Evolutionary conservation across 495 filamentous ascomycete genomes (phyloP).

Genomic region (Xylaria longipes): DNA sequence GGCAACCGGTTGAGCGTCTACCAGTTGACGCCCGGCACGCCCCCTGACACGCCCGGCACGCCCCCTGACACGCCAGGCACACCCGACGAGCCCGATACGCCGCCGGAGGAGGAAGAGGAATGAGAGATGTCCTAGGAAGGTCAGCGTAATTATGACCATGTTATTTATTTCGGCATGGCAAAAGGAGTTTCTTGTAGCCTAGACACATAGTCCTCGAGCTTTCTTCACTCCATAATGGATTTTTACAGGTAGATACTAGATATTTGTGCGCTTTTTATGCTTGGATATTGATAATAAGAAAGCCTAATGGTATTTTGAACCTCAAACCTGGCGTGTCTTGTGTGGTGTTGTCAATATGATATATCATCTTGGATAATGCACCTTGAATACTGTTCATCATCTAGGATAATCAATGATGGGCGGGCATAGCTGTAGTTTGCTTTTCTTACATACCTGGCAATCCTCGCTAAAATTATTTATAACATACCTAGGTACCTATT

Average conservation of each 20-base stretch:
- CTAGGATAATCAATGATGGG: background rate
- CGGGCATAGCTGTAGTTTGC: too few species aligned
- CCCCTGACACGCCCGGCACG: background rate
- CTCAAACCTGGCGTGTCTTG: background rate
- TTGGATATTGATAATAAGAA: background rate
- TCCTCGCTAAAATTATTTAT: too few species aligned
- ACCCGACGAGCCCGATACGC: background rate
- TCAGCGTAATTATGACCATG: background rate
- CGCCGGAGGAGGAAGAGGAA: conserved; percentile 26
- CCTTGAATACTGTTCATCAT: background rate
- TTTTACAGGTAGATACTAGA: conserved; percentile 4
- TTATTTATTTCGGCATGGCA: background rate
- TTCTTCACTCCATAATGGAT: conserved; percentile 15
- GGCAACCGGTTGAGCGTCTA: conserved; percentile 52
- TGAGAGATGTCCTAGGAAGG: background rate
- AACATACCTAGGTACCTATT: too few species aligned
- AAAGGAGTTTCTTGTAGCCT: conserved; percentile 18
- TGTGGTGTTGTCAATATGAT: background rate
- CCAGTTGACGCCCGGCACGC: conserved; percentile 17
- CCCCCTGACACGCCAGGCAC: background rate
- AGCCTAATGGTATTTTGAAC: background rate
- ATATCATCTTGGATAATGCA: background rate
- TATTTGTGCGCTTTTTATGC: background rate
- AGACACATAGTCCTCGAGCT: background rate
- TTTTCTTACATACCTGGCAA: too few species aligned